Conservation (phyloP, 1,284 basidiomycete genomes). For the Mycena citricolor region DNA sequence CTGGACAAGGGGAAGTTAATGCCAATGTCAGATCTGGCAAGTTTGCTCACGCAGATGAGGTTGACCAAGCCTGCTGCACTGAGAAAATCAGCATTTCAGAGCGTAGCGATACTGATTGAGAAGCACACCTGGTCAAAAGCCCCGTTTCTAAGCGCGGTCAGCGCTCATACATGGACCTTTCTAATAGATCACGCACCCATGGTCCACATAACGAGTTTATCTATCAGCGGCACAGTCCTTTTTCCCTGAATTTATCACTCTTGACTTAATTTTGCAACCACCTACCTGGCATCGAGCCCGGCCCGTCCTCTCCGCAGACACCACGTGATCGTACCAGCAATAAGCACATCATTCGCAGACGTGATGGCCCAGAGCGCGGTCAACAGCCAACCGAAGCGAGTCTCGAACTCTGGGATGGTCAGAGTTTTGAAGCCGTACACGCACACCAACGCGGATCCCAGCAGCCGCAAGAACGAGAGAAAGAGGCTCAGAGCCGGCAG, state of each 20-base stretch:
- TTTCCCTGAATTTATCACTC: not conserved
- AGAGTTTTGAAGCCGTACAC: too few relatives aligned
- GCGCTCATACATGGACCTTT: not conserved
- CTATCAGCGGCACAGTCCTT: conserved; percentile 1
- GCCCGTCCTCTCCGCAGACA: not conserved
- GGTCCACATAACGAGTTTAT: conserved; percentile 9
- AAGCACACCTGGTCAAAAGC: conserved; percentile 3
- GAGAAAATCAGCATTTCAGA: not conserved
- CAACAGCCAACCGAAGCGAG: conserved; percentile 3
- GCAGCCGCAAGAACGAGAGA: not conserved
- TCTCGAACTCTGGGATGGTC: not conserved
- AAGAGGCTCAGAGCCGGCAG: not conserved
- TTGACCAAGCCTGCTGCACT: not conserved
- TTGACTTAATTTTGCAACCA: too few relatives aligned
- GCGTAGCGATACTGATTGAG: too few relatives aligned
- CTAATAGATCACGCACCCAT: not conserved
- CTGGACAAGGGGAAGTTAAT: too few relatives aligned
- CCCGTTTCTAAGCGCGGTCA: not conserved
- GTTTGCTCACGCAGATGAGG: too few relatives aligned
- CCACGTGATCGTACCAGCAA: conserved; percentile 1
- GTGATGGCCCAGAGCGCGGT: not conserved
- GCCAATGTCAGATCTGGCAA: too few relatives aligned
- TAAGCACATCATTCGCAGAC: conserved; percentile 1
- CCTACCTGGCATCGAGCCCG: not conserved
- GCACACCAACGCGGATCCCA: not conserved